Evolutionary conservation across 495 filamentous ascomycete genomes (phyloP).

Genomic region (Aspergillus biplanus): DNA sequence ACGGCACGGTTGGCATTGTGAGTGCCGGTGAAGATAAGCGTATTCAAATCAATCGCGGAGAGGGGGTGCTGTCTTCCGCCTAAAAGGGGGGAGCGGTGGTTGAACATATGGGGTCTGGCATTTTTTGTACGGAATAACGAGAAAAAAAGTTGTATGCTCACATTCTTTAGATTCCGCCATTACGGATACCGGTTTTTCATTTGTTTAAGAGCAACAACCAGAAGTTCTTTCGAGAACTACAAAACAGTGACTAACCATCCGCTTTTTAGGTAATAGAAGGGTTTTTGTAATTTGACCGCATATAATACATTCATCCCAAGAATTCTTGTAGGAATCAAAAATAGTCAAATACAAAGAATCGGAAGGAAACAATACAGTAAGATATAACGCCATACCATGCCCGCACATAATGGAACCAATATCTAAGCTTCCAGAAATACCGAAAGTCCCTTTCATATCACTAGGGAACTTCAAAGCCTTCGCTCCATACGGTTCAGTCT

Average conservation of each 20-base stretch:
- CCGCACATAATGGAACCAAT: constrained; percentile 26
- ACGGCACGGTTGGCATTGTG: constrained; percentile 80
- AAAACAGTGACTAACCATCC: neutral
- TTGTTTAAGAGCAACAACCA: neutral
- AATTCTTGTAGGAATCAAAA: constrained; percentile 15
- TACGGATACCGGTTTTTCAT: neutral
- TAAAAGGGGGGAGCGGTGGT: constrained; percentile 27
- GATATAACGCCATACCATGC: constrained; percentile 48
- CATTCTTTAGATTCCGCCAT: constrained; percentile 17
- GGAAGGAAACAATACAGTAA: constrained; percentile 24
- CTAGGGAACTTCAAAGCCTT: constrained; percentile 30
- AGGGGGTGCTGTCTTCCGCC: constrained; percentile 47
- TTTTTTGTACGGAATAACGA: constrained; percentile 31
- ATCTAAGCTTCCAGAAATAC: neutral
- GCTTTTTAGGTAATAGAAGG: neutral
- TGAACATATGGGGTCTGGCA: constrained; percentile 41
- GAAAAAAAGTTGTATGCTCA: constrained; percentile 36
- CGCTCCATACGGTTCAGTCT: constrained; percentile 82
- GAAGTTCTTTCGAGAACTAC: neutral
- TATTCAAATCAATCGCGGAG: constrained; percentile 84
- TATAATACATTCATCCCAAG: constrained; percentile 42
- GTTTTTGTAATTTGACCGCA: constrained; percentile 11
- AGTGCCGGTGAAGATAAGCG: constrained; percentile 89
- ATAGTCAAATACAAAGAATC: constrained; percentile 28
- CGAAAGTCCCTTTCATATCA: no score